Evolutionary conservation across 202 grass and related monocot genomes (phyloP).

Genomic region (Tripidium arundinaceum): DNA sequence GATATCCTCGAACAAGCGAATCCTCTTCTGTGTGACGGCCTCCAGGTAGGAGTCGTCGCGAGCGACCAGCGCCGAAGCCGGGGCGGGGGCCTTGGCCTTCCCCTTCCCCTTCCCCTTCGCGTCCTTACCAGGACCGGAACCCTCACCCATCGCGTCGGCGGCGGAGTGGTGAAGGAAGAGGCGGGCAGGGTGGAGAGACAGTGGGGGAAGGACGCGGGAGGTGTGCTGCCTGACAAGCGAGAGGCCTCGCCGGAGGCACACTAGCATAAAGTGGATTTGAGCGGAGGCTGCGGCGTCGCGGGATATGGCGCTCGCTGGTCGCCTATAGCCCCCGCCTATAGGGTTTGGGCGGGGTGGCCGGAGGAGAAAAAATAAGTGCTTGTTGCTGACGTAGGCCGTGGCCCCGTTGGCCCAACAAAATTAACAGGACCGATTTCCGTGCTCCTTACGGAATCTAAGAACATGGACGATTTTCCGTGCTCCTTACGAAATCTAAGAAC

Average conservation of each 20-base stretch:
- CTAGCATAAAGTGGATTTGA: conserved; percentile 44
- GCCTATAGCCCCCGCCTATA: too few species aligned
- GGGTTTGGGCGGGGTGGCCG: too few species aligned
- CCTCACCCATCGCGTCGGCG: conserved; percentile 48
- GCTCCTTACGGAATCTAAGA: not conserved
- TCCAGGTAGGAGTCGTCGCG: conserved; percentile 63
- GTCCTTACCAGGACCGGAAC: not conserved
- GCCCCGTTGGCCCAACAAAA: too few species aligned
- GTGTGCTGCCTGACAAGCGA: conserved; percentile 31
- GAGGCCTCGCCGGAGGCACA: conserved; percentile 53
- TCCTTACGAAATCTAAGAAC: not conserved
- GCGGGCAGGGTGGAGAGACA: not conserved
- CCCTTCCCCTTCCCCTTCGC: not conserved
- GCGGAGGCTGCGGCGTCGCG: not conserved
- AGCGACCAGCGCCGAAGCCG: not conserved
- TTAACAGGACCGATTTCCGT: not conserved
- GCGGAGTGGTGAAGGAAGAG: conserved; percentile 7
- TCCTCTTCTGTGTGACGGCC: conserved; percentile 50
- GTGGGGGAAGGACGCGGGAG: not conserved
- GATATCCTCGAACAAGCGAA: conserved; percentile 66
- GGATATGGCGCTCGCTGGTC: not conserved
- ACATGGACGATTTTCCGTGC: not conserved
- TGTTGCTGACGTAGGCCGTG: too few species aligned
- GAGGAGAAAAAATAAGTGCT: not conserved
- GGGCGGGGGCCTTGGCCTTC: not conserved